Evolutionary conservation across 1,284 basidiomycete species (phyloP).

Genomic region (Inonotus hispidus): DNA sequence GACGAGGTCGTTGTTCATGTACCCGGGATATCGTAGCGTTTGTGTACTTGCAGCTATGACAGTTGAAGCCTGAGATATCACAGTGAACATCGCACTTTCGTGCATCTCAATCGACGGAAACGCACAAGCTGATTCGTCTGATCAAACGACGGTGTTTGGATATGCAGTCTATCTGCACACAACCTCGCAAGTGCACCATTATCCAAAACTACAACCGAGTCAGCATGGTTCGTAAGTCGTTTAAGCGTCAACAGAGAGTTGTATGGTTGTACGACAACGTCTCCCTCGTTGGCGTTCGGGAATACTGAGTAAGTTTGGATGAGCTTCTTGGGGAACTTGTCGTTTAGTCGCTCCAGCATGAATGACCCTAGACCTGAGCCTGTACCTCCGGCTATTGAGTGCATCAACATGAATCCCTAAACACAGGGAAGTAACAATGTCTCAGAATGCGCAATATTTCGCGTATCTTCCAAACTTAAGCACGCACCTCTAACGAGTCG

Average conservation of each 20-base stretch:
- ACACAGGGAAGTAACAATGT: neutral
- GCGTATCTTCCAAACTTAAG: neutral
- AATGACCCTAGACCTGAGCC: constrained; percentile 98
- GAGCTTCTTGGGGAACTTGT: constrained; percentile 98
- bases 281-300: constrained; percentile 86
- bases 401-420: constrained; percentile 98
- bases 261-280: constrained; percentile 98
- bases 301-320: constrained; percentile 99
- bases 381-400: constrained; percentile 98
- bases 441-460: neutral
- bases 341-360: constrained; percentile 92
- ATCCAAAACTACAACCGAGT: constrained; percentile 96
- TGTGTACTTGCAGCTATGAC: constrained; percentile 98
- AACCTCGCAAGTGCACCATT: constrained; percentile 93
- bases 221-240: constrained; percentile 92
- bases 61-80: constrained; percentile 72
- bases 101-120: neutral
- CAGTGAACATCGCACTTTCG: neutral
- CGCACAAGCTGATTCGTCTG: constrained; percentile 90
- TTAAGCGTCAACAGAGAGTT: constrained; percentile 95
- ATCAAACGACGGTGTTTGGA: constrained; percentile 88
- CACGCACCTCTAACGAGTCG: constrained; percentile 87
- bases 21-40: constrained; percentile 95
- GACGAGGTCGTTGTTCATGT: constrained; percentile 99
- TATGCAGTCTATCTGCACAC: constrained; percentile 85